phyloP scores from a whole-genome alignment of 805 yeast genomes.

The Hanseniaspora opuntiae region DNA sequence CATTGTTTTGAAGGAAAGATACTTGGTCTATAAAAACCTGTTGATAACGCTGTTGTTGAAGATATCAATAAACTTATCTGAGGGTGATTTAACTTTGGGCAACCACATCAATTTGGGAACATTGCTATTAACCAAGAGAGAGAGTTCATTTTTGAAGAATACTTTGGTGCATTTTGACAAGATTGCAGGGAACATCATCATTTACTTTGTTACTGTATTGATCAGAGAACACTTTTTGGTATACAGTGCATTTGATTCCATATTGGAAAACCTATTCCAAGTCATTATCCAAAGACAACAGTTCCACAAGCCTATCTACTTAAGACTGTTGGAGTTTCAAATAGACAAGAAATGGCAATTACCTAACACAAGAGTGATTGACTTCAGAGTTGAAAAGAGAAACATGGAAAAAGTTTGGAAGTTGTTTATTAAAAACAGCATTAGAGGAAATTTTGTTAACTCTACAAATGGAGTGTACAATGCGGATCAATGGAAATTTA shows the following conservation, averaged over 20 bases:
- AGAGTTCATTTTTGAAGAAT: not conserved
- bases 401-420: constrained; percentile 50
- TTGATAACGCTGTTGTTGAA: constrained; percentile 1
- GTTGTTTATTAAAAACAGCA: constrained; percentile 19
- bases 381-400: constrained; percentile 42
- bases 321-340: constrained; percentile 48
- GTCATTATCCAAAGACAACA: constrained; percentile 39
- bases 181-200: constrained; percentile 4
- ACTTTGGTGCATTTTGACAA: not conserved
- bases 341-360: constrained; percentile 41
- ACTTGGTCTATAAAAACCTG: not conserved
- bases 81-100: constrained; percentile 6
- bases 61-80: constrained; percentile 3
- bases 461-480: constrained; percentile 1
- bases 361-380: constrained; percentile 27
- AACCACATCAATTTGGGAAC: constrained; percentile 9
- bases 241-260: constrained; percentile 50
- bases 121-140: constrained; percentile 3
- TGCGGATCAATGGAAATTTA: constrained; percentile 11
- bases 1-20: constrained; percentile 3
- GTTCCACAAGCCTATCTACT: constrained; percentile 40
- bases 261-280: constrained; percentile 18
- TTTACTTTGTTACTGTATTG: constrained; percentile 19
- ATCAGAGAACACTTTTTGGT: constrained; percentile 37
- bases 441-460: constrained; percentile 16